A percentile compares a stretch with the other conserved stretches of the same genome.
phyloP scores from a whole-genome alignment of 768 basidiomycete genomes.

The Tricholoma saponaceum region DNA sequence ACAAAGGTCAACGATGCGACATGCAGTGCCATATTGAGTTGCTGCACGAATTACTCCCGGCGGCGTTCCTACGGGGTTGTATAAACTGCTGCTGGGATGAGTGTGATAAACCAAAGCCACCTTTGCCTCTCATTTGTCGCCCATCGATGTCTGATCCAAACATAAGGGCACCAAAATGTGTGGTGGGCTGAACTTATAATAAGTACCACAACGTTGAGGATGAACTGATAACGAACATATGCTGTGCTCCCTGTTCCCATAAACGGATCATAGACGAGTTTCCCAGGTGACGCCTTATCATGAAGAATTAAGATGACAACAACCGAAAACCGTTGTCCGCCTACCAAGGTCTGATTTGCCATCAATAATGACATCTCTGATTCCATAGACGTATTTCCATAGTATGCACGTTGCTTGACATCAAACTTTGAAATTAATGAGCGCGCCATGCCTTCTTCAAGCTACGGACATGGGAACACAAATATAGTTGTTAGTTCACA shows the following conservation, averaged over 20 bases:
- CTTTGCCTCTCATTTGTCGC: constrained; percentile 93
- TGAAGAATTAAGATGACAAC: neutral
- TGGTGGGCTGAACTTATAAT: constrained; percentile 54
- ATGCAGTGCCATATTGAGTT: constrained; percentile 73
- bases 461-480: constrained; percentile 16
- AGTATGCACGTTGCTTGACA: constrained; percentile 87
- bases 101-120: constrained; percentile 27
- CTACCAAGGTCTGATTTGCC: constrained; percentile 91
- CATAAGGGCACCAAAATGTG: constrained; percentile 83
- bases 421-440: constrained; percentile 66
- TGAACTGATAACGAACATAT: constrained; percentile 48
- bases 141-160: constrained; percentile 97
- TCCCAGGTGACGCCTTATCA: constrained; percentile 77
- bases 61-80: constrained; percentile 26
- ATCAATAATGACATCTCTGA: constrained; percentile 92
- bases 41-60: constrained; percentile 83
- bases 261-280: constrained; percentile 93
- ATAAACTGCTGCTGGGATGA: neutral
- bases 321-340: constrained; percentile 6
- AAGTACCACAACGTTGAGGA: neutral
- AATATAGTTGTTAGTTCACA: neutral
- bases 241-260: constrained; percentile 91
- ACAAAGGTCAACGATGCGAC: constrained; percentile 75
- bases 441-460: constrained; percentile 69
- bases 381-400: constrained; percentile 98